Base-by-base conservation (phyloP, 768 basidiomycete species). In the Trametes elegans region DNA sequence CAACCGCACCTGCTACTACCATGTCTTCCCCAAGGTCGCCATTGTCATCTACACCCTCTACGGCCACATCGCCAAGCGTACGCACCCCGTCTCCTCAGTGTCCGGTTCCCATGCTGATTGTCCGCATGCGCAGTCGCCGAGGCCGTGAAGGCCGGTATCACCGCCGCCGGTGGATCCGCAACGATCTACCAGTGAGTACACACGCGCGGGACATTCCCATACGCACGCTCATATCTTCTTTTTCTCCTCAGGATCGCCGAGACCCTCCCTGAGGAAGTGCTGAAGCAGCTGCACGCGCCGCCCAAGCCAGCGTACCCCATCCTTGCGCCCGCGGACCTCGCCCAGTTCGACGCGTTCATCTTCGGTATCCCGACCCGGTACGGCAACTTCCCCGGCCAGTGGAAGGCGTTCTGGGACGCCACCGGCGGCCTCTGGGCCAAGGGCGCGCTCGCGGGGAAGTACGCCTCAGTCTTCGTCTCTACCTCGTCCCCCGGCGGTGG, bases 291-390 rank as follows among this genome's bases (percentile, higher is more conserved):
- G 84, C 70, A 86, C 60, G 90, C 90, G 10, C 81, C 85, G 11
- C 70, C 87, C 27, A 90, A 89, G 69, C 80, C 80, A 47, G 73
- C 79, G 59, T 90, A 90, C 70, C 90, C 92, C 14, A 67, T 88
- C 61, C 74, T 91, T 68, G 76, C 73, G 4, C 78, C 85, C 24
- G 70, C 75, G 1, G 73, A 77, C 19, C 76, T 95, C 47, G 58
- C 74, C n/a, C 56, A 76, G 14, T 88, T 80, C 66, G 90, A 96
- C 66, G 91, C 82, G 9, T 87, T 82, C 78, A 61, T 95, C 59
- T 77, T 93, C 53, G 92, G 90, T 56, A 77, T 90, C 49, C 86
- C 87, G 45, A 88, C 88, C 29, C 86, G 92, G 62, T 95, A 82
- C 72, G 92, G 92, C 38, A 85, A 80, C 64, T 87, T 89, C 71